phyloP scores from a whole-genome alignment of 1,284 basidiomycete genomes.

The Coniferiporia sulphurascens region DNA sequence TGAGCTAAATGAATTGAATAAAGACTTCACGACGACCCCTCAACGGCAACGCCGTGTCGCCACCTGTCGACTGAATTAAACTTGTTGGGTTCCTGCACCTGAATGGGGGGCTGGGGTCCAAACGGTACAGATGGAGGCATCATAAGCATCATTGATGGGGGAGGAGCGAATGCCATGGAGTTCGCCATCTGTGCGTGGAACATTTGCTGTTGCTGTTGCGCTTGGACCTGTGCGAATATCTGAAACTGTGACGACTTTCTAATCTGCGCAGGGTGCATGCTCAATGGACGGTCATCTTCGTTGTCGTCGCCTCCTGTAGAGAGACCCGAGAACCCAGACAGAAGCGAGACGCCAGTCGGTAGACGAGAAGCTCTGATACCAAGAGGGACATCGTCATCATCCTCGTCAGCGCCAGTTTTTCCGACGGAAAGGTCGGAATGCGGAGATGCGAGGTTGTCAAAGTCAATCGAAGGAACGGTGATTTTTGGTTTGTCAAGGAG shows the following conservation, averaged over 20 bases:
- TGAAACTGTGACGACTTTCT: conserved; percentile 71
- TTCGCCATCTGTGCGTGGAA: conserved; percentile 72
- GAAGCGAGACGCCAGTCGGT: conserved; percentile 20
- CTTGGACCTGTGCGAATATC: conserved; percentile 43
- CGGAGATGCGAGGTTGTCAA: conserved; percentile 33
- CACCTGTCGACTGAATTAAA: conserved; percentile 70
- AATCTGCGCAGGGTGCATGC: conserved; percentile 70
- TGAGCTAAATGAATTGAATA: not conserved
- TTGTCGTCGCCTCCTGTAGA: conserved; percentile 24
- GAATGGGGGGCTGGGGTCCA: conserved; percentile 46
- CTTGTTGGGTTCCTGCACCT: conserved; percentile 54
- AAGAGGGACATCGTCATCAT: conserved; percentile 68
- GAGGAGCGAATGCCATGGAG: conserved; percentile 63
- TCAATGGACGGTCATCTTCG: conserved; percentile 54
- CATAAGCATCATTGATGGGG: conserved; percentile 60
- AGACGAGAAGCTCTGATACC: conserved; percentile 53
- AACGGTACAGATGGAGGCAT: conserved; percentile 38
- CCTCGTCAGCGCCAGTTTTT: conserved; percentile 38
- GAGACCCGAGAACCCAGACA: conserved; percentile 26
- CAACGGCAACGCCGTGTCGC: conserved; percentile 70
- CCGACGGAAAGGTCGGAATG: conserved; percentile 16
- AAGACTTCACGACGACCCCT: conserved; percentile 39
- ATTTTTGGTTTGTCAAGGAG: conserved; percentile 51
- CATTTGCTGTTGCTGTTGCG: conserved; percentile 60
- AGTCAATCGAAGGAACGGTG: conserved; percentile 39